Base-by-base conservation (phyloP, 2,329 filamentous ascomycete genomes). In the Sarocladium kiliense region DNA sequence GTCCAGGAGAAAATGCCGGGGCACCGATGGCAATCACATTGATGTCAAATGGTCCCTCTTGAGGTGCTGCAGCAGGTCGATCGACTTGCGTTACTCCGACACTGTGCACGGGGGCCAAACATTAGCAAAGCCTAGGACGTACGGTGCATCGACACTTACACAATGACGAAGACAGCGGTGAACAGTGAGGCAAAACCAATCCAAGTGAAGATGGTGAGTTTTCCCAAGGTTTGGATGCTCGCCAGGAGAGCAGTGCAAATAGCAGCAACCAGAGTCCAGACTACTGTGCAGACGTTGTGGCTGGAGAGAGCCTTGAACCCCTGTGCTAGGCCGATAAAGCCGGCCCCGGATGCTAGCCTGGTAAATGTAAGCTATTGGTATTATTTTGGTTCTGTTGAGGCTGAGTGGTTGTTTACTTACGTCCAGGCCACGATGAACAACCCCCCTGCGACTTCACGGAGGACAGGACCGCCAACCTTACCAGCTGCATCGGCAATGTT, bases 171-270 rank as follows among this genome's bases (percentile, higher is more conserved):
- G 5, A 66, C 61, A 9, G 62, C 57, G 6, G 59, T 63, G 23
- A 67, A 59, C 25, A 67, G 62, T n/a, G 58, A 63, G 0, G 56
- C 47, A 19, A 68, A 62, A 9, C 65, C 65, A 12, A 65, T 42
- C 65, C 66, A 68, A 6, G 64, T 64, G 3, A 68, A 58, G 58
- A 65, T 66, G 9, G 61, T 63, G 12, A 68, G 56, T 18, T 60
- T 63, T 7, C 63, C 62, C 11, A 68, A 59, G 0, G 64, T 67
- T 19, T 58, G 64, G 27, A 67, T 63, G 50, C 63, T 66, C 2
- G 66, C 65, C 11, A 69, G 56, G 32, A 65, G 27, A 7, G 59
- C 63, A 2, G 61, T 63, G 49, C 59, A 61, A 16, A 61, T 44
- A 14, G 62, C 59, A 11, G 63, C 63, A 21, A 65, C 55, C 25